Evolutionary conservation across 345 rosid species (phyloP).

Genomic region (Eucalyptus pauciflora): DNA sequence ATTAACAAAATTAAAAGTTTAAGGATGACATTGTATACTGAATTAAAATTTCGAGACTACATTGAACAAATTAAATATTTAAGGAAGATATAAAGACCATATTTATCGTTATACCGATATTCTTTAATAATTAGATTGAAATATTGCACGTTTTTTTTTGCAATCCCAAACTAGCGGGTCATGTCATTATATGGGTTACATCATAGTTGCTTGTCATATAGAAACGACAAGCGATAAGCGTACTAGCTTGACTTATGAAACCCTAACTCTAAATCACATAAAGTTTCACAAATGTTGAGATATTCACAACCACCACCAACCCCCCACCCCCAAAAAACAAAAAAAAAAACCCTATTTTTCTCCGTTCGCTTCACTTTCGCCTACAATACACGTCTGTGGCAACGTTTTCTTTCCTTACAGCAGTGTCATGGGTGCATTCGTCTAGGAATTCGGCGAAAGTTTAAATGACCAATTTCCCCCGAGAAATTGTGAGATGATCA

Average conservation of each 20-base stretch:
- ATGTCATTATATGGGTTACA: not conserved
- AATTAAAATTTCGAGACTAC: fast-evolving
- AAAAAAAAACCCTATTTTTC: too few species aligned
- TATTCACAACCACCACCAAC: too few species aligned
- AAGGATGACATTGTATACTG: fast-evolving
- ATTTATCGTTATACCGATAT: too few species aligned
- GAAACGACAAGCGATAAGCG: not conserved
- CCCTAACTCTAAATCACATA: too few species aligned
- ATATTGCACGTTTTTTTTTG: not conserved
- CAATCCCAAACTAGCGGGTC: not conserved
- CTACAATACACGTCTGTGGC: not conserved
- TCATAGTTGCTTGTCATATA: not conserved
- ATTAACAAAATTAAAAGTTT: too few species aligned
- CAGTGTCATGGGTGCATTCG: not conserved
- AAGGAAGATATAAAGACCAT: too few species aligned
- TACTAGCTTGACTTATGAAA: not conserved
- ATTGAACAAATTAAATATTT: too few species aligned
- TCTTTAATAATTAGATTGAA: not conserved
- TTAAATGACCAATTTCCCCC: not conserved
- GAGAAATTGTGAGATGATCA: not conserved
- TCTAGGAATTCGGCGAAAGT: not conserved
- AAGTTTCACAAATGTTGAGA: not conserved
- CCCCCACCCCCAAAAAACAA: fast-evolving
- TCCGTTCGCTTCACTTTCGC: not conserved
- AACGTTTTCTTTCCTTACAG: not conserved